Evolutionary conservation across 805 yeast species (phyloP).

Genomic region (Metschnikowia drakensbergensis): DNA sequence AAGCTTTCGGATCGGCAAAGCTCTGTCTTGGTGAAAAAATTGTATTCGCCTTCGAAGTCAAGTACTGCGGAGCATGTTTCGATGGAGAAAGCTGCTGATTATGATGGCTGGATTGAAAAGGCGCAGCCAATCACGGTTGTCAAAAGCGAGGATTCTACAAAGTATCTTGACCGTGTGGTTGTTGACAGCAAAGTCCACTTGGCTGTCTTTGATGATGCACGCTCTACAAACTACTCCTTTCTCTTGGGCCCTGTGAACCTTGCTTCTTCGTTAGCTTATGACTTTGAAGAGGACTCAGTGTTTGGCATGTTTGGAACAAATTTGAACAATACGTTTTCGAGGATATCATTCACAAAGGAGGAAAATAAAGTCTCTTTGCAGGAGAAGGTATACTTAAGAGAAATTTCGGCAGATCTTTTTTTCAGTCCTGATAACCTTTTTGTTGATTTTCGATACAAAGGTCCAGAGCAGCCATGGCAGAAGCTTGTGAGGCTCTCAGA

Average conservation of each 20-base stretch:
- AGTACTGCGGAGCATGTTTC: slow-evolving; percentile 5
- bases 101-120: slow-evolving; percentile 25
- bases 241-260: slow-evolving; percentile 18
- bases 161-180: slow-evolving; percentile 24
- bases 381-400: background rate
- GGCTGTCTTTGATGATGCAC: slow-evolving; percentile 20
- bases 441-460: slow-evolving; percentile 18
- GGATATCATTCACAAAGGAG: slow-evolving; percentile 4
- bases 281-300: slow-evolving; percentile 15
- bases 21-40: slow-evolving; percentile 14
- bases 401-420: slow-evolving; percentile 6
- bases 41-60: slow-evolving; percentile 11
- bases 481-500: slow-evolving; percentile 20
- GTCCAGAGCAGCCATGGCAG: slow-evolving; percentile 27
- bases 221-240: slow-evolving; percentile 11
- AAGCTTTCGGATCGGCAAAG: slow-evolving; percentile 24
- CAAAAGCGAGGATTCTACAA: slow-evolving; percentile 4
- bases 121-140: slow-evolving; percentile 14
- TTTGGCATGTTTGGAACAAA: slow-evolving; percentile 18
- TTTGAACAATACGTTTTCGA: slow-evolving; percentile 10
- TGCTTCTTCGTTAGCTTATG: slow-evolving; percentile 17
- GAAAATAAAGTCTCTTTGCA: background rate
- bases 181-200: slow-evolving; percentile 16
- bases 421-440: slow-evolving; percentile 24
- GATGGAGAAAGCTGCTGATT: slow-evolving; percentile 11